Conservation (phyloP, 176 grass and related monocot genomes). For the Thalia dealbata region DNA sequence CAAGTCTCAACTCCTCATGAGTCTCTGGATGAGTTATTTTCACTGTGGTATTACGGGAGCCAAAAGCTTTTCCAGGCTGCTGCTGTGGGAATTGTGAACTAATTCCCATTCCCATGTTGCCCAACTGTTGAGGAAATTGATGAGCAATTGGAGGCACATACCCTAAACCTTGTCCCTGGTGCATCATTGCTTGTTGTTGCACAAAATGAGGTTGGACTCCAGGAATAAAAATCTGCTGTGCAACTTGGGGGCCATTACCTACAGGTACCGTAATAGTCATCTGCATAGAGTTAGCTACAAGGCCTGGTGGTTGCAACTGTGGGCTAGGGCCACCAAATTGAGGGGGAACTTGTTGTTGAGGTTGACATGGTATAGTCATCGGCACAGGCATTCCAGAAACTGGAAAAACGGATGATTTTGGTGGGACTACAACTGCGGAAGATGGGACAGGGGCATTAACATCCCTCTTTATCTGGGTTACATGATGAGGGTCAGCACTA, state of each 20-base stretch:
- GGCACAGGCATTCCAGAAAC: conserved; percentile 11
- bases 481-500: conserved; percentile 7
- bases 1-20: conserved; percentile 69
- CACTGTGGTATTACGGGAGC: conserved; percentile 41
- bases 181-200: conserved; percentile 53
- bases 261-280: conserved; percentile 58
- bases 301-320: conserved; percentile 46
- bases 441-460: not conserved
- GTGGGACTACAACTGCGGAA: not conserved
- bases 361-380: conserved; percentile 22
- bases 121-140: conserved; percentile 48
- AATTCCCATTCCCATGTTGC: conserved; percentile 35
- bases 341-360: conserved; percentile 49
- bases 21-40: conserved; percentile 86
- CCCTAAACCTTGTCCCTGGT: conserved; percentile 59
- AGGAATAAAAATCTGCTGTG: conserved; percentile 53
- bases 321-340: conserved; percentile 47
- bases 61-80: conserved; percentile 30
- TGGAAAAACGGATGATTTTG: conserved; percentile 19
- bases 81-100: conserved; percentile 43
- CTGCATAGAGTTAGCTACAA: conserved; percentile 52
- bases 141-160: conserved; percentile 32
- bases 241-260: conserved; percentile 46
- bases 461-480: conserved; percentile 3
- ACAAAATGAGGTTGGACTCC: conserved; percentile 40